Conservation (phyloP, 2,329 filamentous ascomycete genomes). For the Neofusicoccum laricinum region DNA sequence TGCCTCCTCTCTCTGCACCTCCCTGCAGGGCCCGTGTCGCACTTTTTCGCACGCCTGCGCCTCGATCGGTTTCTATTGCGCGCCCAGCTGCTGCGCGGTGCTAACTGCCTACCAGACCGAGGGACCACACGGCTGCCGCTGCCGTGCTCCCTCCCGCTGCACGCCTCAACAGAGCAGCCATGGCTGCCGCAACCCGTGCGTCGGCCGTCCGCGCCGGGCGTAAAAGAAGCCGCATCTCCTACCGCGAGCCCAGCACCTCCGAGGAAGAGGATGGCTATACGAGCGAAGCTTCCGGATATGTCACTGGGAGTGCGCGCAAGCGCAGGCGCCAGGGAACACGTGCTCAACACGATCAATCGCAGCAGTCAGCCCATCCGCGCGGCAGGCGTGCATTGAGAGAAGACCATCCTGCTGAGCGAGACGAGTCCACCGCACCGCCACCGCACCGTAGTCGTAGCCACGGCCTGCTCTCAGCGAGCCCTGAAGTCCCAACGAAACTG, state of each 20-base stretch:
- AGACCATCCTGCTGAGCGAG: constrained; percentile 17
- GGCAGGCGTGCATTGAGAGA: constrained; percentile 29
- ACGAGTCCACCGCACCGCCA: neutral
- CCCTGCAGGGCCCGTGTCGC: neutral
- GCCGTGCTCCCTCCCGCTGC: neutral
- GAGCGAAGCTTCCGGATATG: neutral
- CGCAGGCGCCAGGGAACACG: neutral
- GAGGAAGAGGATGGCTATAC: constrained; percentile 23
- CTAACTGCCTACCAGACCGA: neutral
- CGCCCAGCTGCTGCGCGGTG: neutral
- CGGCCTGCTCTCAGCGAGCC: constrained; percentile 4
- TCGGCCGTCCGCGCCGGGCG: constrained; percentile 26
- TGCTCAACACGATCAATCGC: neutral
- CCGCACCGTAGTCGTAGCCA: constrained; percentile 6
- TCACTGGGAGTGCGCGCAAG: neutral
- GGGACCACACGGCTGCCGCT: neutral
- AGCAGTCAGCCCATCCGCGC: neutral
- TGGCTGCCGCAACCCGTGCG: constrained; percentile 11
- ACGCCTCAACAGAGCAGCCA: neutral
- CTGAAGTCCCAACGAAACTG: constrained; percentile 13
- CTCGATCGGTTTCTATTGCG: neutral
- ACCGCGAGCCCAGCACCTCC: constrained; percentile 35
- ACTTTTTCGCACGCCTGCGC: constrained; percentile 3
- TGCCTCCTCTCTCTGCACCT: neutral
- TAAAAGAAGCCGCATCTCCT: constrained; percentile 34